Conservation (phyloP, 176 grass and related monocot species). For the Pontederia paniculata region DNA sequence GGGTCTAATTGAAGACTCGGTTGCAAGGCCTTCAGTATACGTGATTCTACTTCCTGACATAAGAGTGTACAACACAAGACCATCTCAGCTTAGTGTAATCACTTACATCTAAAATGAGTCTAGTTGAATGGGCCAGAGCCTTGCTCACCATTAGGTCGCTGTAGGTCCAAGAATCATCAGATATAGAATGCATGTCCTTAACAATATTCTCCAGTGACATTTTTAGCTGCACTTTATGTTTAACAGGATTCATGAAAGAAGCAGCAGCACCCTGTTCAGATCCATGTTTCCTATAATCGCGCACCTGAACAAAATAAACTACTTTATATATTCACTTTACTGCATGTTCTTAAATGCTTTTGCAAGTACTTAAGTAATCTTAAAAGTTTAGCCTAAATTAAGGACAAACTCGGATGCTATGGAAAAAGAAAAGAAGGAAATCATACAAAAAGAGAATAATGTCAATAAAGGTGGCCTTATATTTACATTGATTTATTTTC, state of each 20-base stretch:
- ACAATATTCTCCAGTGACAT: conserved; percentile 99
- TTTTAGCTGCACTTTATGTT: conserved; percentile 67
- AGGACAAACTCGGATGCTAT: too few species aligned
- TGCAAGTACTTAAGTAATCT: neutral
- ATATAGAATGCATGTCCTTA: conserved; percentile 65
- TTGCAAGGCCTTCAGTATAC: conserved; percentile 76
- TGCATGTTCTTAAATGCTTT: conserved; percentile 7
- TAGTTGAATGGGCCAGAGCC: conserved; percentile 1
- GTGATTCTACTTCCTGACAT: conserved; percentile 75
- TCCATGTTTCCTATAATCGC: conserved; percentile 51
- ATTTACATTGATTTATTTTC: too few species aligned
- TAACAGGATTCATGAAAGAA: conserved; percentile 44
- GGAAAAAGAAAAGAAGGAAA: too few species aligned
- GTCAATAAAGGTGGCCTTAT: too few species aligned
- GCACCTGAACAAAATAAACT: conserved; percentile 35
- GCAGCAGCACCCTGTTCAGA: conserved; percentile 35
- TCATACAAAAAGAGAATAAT: too few species aligned
- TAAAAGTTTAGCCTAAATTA: neutral
- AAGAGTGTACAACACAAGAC: neutral
- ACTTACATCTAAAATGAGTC: neutral
- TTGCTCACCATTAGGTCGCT: conserved; percentile 82
- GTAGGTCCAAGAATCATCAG: conserved; percentile 98
- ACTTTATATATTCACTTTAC: neutral
- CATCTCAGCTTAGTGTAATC: neutral
- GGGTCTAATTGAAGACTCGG: conserved; percentile 86